A percentile compares a stretch with the other conserved stretches of the same genome.
Evolutionary conservation across 176 grass and related monocot genomes (phyloP).

Genomic region (Triticum timopheevii): DNA sequence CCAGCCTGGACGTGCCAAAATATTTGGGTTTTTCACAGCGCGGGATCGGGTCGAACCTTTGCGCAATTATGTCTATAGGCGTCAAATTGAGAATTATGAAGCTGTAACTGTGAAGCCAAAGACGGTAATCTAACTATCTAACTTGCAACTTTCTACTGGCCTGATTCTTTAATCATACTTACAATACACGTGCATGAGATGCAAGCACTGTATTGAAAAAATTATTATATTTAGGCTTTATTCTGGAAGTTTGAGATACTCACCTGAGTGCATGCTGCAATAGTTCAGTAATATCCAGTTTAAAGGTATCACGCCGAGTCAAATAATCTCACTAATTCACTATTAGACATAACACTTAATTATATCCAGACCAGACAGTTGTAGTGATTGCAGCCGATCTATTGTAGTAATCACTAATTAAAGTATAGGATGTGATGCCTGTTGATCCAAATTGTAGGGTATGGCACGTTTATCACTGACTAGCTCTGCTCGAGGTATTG

Average conservation of each 20-base stretch:
- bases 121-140: not conserved
- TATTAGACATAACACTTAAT: no score
- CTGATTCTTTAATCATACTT: not conserved
- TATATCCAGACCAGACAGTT: no score
- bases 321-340: no score
- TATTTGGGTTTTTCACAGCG: slow-evolving; percentile 16
- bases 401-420: not conserved
- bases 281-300: no score
- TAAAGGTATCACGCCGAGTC: no score
- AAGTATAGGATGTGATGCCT: not conserved
- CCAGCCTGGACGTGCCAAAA: slow-evolving; percentile 18
- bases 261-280: not conserved
- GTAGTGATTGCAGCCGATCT: not conserved
- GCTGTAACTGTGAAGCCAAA: not conserved
- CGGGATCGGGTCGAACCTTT: slow-evolving; percentile 26
- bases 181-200: no score
- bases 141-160: not conserved
- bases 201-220: no score
- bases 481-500: slow-evolving; percentile 24
- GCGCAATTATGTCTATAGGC: slow-evolving; percentile 38
- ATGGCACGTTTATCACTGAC: not conserved
- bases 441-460: not conserved
- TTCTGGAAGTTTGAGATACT: not conserved
- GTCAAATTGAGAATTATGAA: slow-evolving; percentile 20
- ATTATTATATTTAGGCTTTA: not conserved